phyloP scores from a whole-genome alignment of 1,139 yeast species.

The Pichia sp. region DNA sequence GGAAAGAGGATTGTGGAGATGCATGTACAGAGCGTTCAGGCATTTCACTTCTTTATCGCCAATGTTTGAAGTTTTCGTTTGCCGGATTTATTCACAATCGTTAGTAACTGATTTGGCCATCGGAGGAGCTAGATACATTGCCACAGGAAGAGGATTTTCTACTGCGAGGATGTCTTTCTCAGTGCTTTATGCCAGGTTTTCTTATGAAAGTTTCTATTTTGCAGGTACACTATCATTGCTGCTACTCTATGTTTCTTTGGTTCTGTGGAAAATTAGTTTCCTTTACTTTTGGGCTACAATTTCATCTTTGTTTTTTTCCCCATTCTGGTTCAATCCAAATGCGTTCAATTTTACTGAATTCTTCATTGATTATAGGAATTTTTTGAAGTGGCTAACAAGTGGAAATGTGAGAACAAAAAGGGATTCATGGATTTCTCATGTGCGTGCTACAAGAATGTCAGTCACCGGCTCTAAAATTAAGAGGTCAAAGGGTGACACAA shows the following conservation, averaged over 20 bases:
- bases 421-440: conserved; percentile 59
- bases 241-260: conserved; percentile 56
- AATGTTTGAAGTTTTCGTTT: conserved; percentile 80
- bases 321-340: conserved; percentile 81
- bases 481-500: conserved; percentile 14
- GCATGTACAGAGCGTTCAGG: conserved; percentile 51
- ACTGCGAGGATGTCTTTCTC: conserved; percentile 61
- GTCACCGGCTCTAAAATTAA: conserved; percentile 63
- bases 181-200: conserved; percentile 58
- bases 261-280: conserved; percentile 73
- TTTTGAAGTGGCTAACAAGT: conserved; percentile 61
- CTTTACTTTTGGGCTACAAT: conserved; percentile 83
- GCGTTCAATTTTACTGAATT: conserved; percentile 69
- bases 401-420: conserved; percentile 52
- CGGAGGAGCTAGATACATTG: conserved; percentile 81
- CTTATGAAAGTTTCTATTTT: conserved; percentile 57
- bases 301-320: conserved; percentile 68
- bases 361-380: conserved; percentile 65
- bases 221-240: conserved; percentile 58
- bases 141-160: conserved; percentile 86
- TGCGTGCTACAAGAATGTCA: conserved; percentile 50
- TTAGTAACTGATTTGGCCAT: conserved; percentile 62
- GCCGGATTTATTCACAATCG: conserved; percentile 76
- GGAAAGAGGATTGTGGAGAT: conserved; percentile 69
- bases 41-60: conserved; percentile 77